A percentile compares a stretch with the other conserved stretches of the same genome.
These are phyloP conservation scores for Penicilliopsis zonata DNA, from an alignment of 495 filamentous ascomycete genomes.

Conservation along the genomic window DNA sequence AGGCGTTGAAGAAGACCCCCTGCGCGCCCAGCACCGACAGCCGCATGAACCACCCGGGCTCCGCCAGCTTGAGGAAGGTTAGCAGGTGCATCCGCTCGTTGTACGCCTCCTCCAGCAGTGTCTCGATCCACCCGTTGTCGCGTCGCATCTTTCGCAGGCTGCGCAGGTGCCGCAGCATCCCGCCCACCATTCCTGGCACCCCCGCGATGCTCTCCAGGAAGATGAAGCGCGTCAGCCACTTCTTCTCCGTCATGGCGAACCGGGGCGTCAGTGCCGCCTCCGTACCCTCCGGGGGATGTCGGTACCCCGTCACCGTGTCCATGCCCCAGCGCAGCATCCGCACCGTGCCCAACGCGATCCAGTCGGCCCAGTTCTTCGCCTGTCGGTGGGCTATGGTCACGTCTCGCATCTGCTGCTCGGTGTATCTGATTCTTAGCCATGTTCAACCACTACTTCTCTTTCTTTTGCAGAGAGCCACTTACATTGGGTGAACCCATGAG, in stretches of 20 bases:
- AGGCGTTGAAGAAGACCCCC: conserved; percentile 86
- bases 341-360: conserved; percentile 48
- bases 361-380: conserved; percentile 54
- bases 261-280: conserved; percentile 18
- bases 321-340: conserved; percentile 53
- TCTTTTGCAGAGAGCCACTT: conserved; percentile 5
- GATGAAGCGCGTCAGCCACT: conserved; percentile 75
- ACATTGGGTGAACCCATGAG: conserved; percentile 34
- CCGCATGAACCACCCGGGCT: conserved; percentile 84
- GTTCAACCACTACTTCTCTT: conserved; percentile 3
- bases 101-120: conserved; percentile 82
- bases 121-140: conserved; percentile 98
- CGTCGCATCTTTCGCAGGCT: conserved; percentile 73
- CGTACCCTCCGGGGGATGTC: conserved; percentile 43
- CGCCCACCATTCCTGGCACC: conserved; percentile 94
- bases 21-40: conserved; percentile 73
- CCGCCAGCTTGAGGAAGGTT: conserved; percentile 85
- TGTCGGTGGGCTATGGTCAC: conserved; percentile 58
- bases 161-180: conserved; percentile 81
- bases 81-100: conserved; percentile 96
- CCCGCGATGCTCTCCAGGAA: conserved; percentile 93
- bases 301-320: conserved; percentile 61
- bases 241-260: conserved; percentile 58
- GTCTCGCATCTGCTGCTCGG: conserved; percentile 46
- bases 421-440: conserved; percentile 43